Base-by-base conservation (phyloP, 1,139 yeast species). In the Kodamaea plutei region DNA sequence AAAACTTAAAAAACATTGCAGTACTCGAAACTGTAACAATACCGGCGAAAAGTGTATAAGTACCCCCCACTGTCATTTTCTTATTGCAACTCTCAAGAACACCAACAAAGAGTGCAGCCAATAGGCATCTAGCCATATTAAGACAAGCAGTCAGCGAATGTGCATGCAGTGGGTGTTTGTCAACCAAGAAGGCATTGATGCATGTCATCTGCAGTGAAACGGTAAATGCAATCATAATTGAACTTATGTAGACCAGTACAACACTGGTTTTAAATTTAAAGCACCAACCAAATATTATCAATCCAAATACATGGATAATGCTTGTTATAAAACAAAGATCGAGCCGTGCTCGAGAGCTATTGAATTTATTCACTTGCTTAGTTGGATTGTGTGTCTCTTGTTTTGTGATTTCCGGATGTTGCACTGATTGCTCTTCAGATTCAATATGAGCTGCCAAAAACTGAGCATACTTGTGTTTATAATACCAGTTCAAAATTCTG, bases 271-370 rank as follows among this genome's bases (percentile, higher is more conserved):
- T 40, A 29, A 35, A 53, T 26, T 64, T 55, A 12, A 64, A 37
- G 33, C 69, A 60, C 70, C 70, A 64, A 2, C 71, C 71, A 41
- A n/a, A n/a, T n/a, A n/a, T n/a, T n/a, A n/a, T n/a, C n/a, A n/a
- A n/a, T n/a, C n/a, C n/a, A n/a, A n/a, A n/a, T n/a, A n/a, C n/a
- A n/a, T n/a, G n/a, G n/a, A n/a, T n/a, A n/a, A n/a, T n/a, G n/a
- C n/a, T n/a, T n/a, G n/a, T n/a, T n/a, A n/a, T n/a, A n/a, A n/a
- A n/a, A n/a, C n/a, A n/a, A n/a, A n/a, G n/a, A n/a, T n/a, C n/a
- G n/a, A n/a, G n/a, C n/a, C n/a, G n/a, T n/a, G n/a, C n/a, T n/a
- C n/a, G n/a, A n/a, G n/a, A n/a, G n/a, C n/a, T n/a, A n/a, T n/a
- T n/a, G n/a, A n/a, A n/a, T n/a, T n/a, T n/a, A n/a, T n/a, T n/a